Evolutionary conservation across 805 yeast genomes (phyloP), one percentile per base, ranked within the genome.

Genomic region (Zygoascus bituminiphila): DNA sequence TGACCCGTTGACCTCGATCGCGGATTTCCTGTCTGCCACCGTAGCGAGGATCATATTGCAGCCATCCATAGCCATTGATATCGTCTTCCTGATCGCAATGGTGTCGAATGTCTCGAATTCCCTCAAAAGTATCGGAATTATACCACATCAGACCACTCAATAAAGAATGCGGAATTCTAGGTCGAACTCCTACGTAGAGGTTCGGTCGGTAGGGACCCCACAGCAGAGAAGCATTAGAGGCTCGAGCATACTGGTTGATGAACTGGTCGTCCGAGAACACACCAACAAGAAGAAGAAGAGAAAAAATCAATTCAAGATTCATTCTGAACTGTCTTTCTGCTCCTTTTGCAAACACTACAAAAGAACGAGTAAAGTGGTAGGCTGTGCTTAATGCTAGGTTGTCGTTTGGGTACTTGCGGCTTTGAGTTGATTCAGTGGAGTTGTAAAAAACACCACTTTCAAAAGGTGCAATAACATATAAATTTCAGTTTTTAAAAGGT

Each of bases 201-300:
- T 87, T 84, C 7, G 96, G 81, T 54, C 97, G 70, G 65, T 88
- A 91, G 0, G 98, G 95, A 1, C 95, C 98, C 98, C 98, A 91
- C 26, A 79, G 63, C 23, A 85, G 67, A 2, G 87, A 75, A 38
- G 74, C 67, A 43, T 72, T 68, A 5, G 76, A 70, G 31, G 68
- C 65, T 23, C 60, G 51, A 10, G 68, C 50, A 49, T 66, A 71
- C 31, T 66, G 65, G 10, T 10, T n/a, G 37, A 42, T 15, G 22
- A 36, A 21, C 33, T 29, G 33, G 15, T 29, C 33, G 33, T 12
- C 33, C 10, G 33, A 3, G n/a, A 12, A 29, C 4, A 29, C 33
- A 29, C 33, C 33, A 7, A 29, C 3, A 4, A 29, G 10, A 12
- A 29, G 33, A 12, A 29, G 33, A 7, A 29, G n/a, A 12, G 33